A percentile compares a stretch with the other conserved stretches of the same genome.
Evolutionary conservation across 116 monocot genomes (phyloP).

Genomic region (Papilionanthe hybrid): DNA sequence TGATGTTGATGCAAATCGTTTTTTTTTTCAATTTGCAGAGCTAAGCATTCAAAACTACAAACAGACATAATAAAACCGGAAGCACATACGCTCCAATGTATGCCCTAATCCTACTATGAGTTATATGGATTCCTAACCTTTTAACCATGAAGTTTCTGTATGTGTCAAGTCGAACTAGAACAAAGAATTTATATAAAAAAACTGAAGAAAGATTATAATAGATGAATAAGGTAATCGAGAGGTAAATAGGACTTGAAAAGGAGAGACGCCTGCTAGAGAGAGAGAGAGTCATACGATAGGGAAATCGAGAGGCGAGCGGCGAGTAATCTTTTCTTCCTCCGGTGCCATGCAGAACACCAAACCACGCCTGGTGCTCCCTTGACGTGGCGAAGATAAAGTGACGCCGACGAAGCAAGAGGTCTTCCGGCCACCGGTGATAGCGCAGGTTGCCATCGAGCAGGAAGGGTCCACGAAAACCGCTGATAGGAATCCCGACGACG

Average conservation of each 20-base stretch:
- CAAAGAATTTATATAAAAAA: not conserved
- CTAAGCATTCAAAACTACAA: not conserved
- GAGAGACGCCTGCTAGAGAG: not conserved
- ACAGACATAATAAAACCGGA: not conserved
- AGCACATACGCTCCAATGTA: not conserved
- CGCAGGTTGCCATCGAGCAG: not conserved
- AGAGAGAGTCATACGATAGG: constrained; percentile 44
- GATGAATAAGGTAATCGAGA: not conserved
- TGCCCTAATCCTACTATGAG: not conserved
- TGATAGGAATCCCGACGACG: constrained; percentile 12
- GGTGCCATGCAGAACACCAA: constrained; percentile 57
- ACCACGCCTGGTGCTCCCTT: not conserved
- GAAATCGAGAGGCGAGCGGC: constrained; percentile 87
- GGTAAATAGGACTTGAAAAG: not conserved
- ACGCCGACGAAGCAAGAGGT: too few relatives aligned
- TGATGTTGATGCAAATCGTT: not conserved
- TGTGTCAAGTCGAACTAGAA: not conserved
- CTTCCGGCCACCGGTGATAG: not conserved
- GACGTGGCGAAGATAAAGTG: not conserved
- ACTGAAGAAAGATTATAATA: not conserved
- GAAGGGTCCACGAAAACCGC: not conserved
- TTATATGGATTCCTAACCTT: not conserved
- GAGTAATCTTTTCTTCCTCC: constrained; percentile 80
- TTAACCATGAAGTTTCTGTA: not conserved
- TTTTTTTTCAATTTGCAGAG: not conserved